These are phyloP conservation scores for Perkinsus chesapeaki DNA, from an alignment of 169 alveolate genomes.

Conservation along the genomic window DNA sequence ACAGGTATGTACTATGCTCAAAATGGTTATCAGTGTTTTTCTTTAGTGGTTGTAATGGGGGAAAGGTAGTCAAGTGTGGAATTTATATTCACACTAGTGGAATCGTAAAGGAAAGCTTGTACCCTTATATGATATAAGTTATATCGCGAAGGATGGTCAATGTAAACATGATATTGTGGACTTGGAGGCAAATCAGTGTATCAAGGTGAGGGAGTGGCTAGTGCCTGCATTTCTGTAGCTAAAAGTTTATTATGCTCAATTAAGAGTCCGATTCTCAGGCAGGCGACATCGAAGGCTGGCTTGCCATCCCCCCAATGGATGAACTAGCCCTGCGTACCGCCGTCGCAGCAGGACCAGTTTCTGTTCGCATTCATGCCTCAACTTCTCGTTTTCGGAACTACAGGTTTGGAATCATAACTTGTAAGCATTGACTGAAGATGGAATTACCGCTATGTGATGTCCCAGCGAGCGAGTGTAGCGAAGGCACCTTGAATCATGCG, in stretches of 20 bases:
- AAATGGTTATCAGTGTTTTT: no score
- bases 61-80: neutral
- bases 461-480: neutral
- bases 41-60: neutral
- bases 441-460: neutral
- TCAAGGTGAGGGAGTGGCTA: neutral
- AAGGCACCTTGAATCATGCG: neutral
- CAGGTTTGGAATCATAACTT: neutral
- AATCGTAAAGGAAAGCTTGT: neutral
- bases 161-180: neutral
- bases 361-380: neutral
- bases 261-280: neutral
- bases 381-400: neutral
- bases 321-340: neutral
- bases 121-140: neutral
- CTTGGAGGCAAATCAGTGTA: neutral
- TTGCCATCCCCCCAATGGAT: neutral
- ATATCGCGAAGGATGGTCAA: neutral
- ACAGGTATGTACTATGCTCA: no score
- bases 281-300: neutral
- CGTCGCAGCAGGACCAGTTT: neutral
- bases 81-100: neutral
- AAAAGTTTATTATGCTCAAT: neutral
- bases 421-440: neutral
- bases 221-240: neutral